Conservation (phyloP, 148 eudicot genomes). For the Spergularia marina region DNA sequence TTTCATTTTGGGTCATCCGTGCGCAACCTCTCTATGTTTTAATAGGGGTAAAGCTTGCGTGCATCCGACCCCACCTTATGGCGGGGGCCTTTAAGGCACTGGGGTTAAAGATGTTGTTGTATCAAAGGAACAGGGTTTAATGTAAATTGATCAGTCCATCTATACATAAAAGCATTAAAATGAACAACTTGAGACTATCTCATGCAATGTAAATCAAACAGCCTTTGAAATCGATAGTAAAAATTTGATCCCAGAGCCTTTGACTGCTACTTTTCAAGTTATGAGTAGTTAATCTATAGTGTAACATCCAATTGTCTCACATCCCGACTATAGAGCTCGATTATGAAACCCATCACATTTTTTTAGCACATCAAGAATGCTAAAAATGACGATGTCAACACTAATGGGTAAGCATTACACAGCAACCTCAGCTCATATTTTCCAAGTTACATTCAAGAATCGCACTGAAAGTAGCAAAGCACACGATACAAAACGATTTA, state of each 20-base stretch:
- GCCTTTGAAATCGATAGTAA: neutral
- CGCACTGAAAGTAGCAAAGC: neutral
- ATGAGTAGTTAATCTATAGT: neutral
- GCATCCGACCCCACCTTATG: too few species aligned
- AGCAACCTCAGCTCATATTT: neutral
- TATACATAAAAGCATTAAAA: neutral
- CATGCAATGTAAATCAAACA: neutral
- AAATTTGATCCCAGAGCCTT: neutral
- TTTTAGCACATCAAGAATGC: neutral
- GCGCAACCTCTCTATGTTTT: too few species aligned
- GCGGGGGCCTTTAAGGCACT: too few species aligned
- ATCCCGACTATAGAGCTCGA: neutral
- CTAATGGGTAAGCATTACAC: neutral
- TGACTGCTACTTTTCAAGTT: neutral
- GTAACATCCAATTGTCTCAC: neutral
- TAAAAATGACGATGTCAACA: neutral
- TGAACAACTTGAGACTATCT: slow-evolving; percentile 2
- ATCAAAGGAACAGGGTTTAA: neutral
- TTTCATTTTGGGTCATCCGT: too few species aligned
- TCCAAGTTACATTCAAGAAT: neutral
- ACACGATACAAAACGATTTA: neutral
- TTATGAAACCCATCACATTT: neutral
- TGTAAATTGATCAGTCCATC: neutral
- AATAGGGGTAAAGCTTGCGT: too few species aligned
- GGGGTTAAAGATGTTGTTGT: too few species aligned